phyloP scores from a whole-genome alignment of 768 basidiomycete species.

The Boletus reticuloceps region DNA sequence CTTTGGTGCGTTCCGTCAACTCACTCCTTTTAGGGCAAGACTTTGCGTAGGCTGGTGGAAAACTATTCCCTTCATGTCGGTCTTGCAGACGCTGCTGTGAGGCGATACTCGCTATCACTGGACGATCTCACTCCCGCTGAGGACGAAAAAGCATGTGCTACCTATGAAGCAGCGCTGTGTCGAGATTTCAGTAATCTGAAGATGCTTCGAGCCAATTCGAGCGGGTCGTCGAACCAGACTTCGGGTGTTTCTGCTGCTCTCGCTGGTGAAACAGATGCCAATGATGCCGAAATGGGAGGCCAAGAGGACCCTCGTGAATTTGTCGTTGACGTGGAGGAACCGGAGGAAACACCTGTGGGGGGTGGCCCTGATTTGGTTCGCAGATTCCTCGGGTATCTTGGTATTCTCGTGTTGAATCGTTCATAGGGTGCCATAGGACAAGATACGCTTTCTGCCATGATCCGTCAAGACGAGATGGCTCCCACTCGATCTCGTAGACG shows the following conservation, averaged over 20 bases:
- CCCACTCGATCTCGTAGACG: slow-evolving; percentile 58
- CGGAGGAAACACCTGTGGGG: slow-evolving; percentile 6
- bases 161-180: slow-evolving; percentile 52
- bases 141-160: slow-evolving; percentile 42
- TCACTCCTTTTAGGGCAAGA: slow-evolving; percentile 52
- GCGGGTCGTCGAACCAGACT: slow-evolving; percentile 11
- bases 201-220: slow-evolving; percentile 21
- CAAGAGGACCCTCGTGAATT: slow-evolving; percentile 19
- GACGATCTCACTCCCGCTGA: slow-evolving; percentile 57
- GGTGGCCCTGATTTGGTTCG: slow-evolving; percentile 29
- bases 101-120: slow-evolving; percentile 49
- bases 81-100: slow-evolving; percentile 46
- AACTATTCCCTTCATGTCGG: slow-evolving; percentile 41
- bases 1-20: slow-evolving; percentile 1
- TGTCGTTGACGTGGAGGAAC: slow-evolving; percentile 16
- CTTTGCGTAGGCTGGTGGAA: slow-evolving; percentile 57
- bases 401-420: slow-evolving; percentile 6
- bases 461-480: slow-evolving; percentile 66
- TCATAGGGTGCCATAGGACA: slow-evolving; percentile 66
- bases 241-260: not conserved
- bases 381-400: not conserved
- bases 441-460: slow-evolving; percentile 70
- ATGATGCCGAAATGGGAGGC: slow-evolving; percentile 7
- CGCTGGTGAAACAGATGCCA: slow-evolving; percentile 6
- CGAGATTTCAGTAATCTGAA: slow-evolving; percentile 46